phyloP scores from a whole-genome alignment of 805 yeast genomes.

The Kluyveromyces starmeri region DNA sequence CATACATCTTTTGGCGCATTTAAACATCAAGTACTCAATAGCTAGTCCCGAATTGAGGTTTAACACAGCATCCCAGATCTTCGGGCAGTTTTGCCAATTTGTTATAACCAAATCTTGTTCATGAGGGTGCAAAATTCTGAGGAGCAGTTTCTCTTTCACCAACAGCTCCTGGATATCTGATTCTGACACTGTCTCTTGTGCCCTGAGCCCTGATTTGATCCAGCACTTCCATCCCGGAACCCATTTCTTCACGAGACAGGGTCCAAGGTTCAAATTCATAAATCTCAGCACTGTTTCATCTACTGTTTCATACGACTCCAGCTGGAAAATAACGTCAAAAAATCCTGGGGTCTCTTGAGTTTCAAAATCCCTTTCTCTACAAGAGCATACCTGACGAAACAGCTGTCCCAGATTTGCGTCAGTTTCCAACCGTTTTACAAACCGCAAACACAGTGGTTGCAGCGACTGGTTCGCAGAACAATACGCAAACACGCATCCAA shows the following conservation, averaged over 20 bases:
- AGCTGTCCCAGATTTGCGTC: neutral
- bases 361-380: neutral
- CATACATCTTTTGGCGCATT: constrained; percentile 12
- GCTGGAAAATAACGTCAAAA: constrained; percentile 12
- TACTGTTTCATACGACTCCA: constrained; percentile 13
- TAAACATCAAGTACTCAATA: constrained; percentile 10
- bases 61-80: constrained; percentile 3
- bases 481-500: constrained; percentile 17
- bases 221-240: constrained; percentile 16
- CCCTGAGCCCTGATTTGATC: neutral
- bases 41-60: constrained; percentile 4
- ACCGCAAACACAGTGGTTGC: neutral
- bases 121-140: constrained; percentile 10
- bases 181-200: neutral
- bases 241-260: constrained; percentile 14
- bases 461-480: constrained; percentile 13
- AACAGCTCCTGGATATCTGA: constrained; percentile 1
- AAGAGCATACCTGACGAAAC: neutral
- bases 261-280: constrained; percentile 10
- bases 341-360: constrained; percentile 12
- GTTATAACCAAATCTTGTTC: constrained; percentile 18
- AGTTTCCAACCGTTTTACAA: neutral
- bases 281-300: constrained; percentile 8
- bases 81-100: constrained; percentile 4
- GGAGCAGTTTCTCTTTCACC: constrained; percentile 4